Evolutionary conservation across 345 rosid species (phyloP).

Genomic region (Eucalyptus sp.): DNA sequence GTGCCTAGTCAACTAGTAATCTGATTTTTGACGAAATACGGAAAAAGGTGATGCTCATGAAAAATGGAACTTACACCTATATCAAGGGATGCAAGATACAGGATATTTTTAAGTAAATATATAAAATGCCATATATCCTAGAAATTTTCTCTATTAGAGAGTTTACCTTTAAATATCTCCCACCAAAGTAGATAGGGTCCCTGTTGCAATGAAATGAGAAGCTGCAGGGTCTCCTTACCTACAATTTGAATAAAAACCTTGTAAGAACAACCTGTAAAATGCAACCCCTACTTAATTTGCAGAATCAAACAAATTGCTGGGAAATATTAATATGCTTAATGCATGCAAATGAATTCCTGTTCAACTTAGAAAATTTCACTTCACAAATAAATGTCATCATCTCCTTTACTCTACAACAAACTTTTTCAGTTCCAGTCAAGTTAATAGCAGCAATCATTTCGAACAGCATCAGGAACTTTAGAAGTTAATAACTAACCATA

Average conservation of each 20-base stretch:
- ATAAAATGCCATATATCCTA: not conserved
- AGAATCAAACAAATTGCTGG: not conserved
- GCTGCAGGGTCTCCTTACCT: constrained; percentile 67
- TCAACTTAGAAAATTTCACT: not conserved
- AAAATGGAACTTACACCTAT: not conserved
- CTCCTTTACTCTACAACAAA: not conserved
- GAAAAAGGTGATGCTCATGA: not conserved
- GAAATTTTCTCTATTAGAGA: not conserved
- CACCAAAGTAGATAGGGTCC: constrained; percentile 68
- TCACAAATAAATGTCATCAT: not conserved
- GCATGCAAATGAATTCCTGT: not conserved
- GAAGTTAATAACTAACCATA: not conserved
- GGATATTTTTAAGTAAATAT: not conserved
- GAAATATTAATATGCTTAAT: not conserved
- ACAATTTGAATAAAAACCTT: not conserved
- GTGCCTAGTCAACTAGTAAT: not conserved
- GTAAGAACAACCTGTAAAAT: not conserved
- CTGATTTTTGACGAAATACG: not conserved
- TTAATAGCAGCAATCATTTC: not conserved
- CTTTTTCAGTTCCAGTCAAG: not conserved
- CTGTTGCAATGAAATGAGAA: constrained; percentile 47
- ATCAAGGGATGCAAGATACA: not conserved
- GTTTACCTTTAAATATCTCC: constrained; percentile 85
- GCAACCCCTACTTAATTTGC: not conserved
- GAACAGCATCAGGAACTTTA: not conserved